Percentiles rank a stretch among this genome's conserved stretches.
These are phyloP conservation scores for Mimosa pudica DNA, from an alignment of 306 rosid genomes.

Conservation along the genomic window DNA sequence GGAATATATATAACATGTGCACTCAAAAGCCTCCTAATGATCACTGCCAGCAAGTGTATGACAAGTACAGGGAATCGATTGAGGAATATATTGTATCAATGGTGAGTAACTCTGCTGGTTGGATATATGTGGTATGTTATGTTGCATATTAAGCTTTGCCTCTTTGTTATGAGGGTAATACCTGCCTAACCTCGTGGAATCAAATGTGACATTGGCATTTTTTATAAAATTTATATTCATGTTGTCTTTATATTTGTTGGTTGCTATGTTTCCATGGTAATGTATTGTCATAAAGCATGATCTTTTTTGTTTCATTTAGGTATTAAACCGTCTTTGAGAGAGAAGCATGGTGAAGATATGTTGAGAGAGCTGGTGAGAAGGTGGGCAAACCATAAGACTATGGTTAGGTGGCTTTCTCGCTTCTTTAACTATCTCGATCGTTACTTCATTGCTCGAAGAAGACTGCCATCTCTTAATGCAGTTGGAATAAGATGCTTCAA, in stretches of 20 bases:
- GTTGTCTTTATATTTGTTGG: not conserved
- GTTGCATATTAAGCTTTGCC: not conserved
- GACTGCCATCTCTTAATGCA: conserved; percentile 71
- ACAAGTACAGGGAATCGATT: conserved; percentile 64
- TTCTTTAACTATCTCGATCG: conserved; percentile 76
- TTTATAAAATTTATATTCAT: conserved; percentile 11
- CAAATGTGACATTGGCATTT: not conserved
- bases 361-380: conserved; percentile 78
- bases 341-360: conserved; percentile 81
- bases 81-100: conserved; percentile 57
- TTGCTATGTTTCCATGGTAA: conserved; percentile 5
- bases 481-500: conserved; percentile 82
- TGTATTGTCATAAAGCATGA: conserved; percentile 9
- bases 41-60: conserved; percentile 73
- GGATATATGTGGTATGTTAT: not conserved
- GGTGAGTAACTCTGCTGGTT: conserved; percentile 40
- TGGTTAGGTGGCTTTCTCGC: conserved; percentile 79
- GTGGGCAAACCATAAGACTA: conserved; percentile 74
- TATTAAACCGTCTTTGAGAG: conserved; percentile 77
- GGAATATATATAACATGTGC: conserved; percentile 79
- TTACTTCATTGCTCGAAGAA: conserved; percentile 72
- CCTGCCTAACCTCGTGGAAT: not conserved
- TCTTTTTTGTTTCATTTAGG: conserved; percentile 42
- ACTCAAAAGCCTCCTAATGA: conserved; percentile 82
- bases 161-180: conserved; percentile 1